These are phyloP conservation scores for Cystobasidium pallidum DNA, from an alignment of 1,284 basidiomycete genomes.

Conservation along the genomic window DNA sequence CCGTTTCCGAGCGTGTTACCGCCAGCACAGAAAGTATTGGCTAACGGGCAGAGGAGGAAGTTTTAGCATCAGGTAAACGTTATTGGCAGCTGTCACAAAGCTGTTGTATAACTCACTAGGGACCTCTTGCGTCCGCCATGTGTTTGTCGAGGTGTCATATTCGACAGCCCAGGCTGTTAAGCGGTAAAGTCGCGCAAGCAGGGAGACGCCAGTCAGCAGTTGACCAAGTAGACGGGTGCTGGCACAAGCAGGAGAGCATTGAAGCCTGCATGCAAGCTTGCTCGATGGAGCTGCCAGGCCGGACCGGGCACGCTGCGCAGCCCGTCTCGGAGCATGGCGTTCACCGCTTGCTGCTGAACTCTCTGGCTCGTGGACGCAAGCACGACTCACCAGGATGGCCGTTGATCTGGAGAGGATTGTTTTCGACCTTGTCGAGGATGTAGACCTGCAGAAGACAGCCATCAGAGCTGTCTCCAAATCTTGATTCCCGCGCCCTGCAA, in stretches of 20 bases:
- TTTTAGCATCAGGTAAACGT: not conserved
- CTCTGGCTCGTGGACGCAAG: not conserved
- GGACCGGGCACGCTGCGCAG: not conserved
- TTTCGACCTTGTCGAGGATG: slow-evolving; percentile 58
- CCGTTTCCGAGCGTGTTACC: slow-evolving; percentile 56
- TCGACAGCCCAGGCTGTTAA: slow-evolving; percentile 43
- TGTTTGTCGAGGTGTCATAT: slow-evolving; percentile 47
- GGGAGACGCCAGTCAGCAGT: not conserved
- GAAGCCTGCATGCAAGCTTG: not conserved
- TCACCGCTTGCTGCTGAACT: no score
- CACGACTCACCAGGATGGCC: slow-evolving; percentile 46
- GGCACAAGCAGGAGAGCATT: no score
- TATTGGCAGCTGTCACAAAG: not conserved
- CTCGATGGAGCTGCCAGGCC: not conserved
- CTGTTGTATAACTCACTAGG: slow-evolving; percentile 25
- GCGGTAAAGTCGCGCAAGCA: not conserved
- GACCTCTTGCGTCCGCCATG: slow-evolving; percentile 52
- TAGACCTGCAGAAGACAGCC: slow-evolving; percentile 50
- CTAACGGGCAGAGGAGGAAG: not conserved
- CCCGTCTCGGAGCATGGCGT: not conserved
- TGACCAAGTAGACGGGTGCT: no score
- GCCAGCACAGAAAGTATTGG: slow-evolving; percentile 43
- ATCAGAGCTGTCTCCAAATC: no score
- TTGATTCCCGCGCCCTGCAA: no score
- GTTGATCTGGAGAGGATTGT: slow-evolving; percentile 51